Percentiles rank a stretch among this genome's conserved stretches.
phyloP scores from a whole-genome alignment of 768 basidiomycete genomes.

The Pleurotus salmoneostramineus region DNA sequence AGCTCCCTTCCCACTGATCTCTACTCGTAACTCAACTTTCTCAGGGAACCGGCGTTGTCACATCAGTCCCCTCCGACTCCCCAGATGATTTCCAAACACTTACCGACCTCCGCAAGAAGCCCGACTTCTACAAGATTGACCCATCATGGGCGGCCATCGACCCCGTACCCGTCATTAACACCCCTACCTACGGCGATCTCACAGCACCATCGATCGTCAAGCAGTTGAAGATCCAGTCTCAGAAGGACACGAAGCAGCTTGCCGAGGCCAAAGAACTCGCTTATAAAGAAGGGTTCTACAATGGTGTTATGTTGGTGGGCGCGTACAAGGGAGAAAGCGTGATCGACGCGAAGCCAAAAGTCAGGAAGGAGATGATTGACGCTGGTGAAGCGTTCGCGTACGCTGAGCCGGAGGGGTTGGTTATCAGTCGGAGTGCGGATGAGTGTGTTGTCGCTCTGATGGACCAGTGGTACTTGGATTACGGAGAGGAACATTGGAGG shows the following conservation, averaged over 20 bases:
- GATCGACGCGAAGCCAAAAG: conserved; percentile 88
- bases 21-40: not conserved
- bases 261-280: conserved; percentile 96
- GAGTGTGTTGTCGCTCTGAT: conserved; percentile 97
- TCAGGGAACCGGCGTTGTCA: conserved; percentile 95
- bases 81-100: conserved; percentile 94
- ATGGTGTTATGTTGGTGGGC: conserved; percentile 86
- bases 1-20: not conserved
- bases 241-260: conserved; percentile 90
- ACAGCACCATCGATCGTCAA: conserved; percentile 81
- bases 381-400: conserved; percentile 81
- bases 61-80: conserved; percentile 96
- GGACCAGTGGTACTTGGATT: conserved; percentile 99
- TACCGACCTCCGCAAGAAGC: conserved; percentile 91
- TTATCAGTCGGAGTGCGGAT: conserved; percentile 88
- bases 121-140: conserved; percentile 94
- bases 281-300: conserved; percentile 98
- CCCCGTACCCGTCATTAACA: conserved; percentile 83
- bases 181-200: conserved; percentile 91
- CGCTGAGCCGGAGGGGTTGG: conserved; percentile 90
- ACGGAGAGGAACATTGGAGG: conserved; percentile 91
- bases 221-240: conserved; percentile 90
- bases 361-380: conserved; percentile 79
- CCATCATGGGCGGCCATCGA: conserved; percentile 83
- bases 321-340: conserved; percentile 88